These are phyloP conservation scores for Apiospora saccharicola DNA, from an alignment of 2,329 filamentous ascomycete species.

Conservation along the genomic window DNA sequence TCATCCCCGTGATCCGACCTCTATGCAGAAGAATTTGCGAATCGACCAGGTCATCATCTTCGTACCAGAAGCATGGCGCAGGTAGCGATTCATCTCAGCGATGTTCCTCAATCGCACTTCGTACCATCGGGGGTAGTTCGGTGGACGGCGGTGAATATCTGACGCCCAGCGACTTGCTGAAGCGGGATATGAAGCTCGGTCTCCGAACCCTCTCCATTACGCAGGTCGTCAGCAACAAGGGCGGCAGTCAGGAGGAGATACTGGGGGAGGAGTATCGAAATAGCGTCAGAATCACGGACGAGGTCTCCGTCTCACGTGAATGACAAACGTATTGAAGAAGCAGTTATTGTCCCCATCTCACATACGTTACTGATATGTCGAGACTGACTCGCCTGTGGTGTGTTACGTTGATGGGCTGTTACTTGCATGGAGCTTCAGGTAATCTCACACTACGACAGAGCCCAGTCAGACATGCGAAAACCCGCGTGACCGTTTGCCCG, in stretches of 20 bases:
- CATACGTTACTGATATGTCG: not conserved
- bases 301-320: constrained; percentile 6
- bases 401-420: constrained; percentile 1
- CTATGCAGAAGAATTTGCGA: not conserved
- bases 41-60: not conserved
- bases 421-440: not conserved
- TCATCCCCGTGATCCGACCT: not conserved
- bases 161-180: not conserved
- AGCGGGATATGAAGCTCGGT: constrained; percentile 10
- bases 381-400: constrained; percentile 1
- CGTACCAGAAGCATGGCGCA: not conserved
- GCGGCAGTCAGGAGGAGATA: not conserved
- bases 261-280: not conserved
- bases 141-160: not conserved
- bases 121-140: not conserved
- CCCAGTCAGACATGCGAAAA: not conserved
- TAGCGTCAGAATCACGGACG: not conserved
- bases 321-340: not conserved
- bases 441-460: not conserved
- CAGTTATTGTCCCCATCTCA: not conserved
- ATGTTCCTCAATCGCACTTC: not conserved
- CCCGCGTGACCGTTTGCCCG: not conserved
- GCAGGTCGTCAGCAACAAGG: not conserved
- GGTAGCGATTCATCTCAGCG: not conserved
- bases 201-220: not conserved